Percentiles rank a stretch among this genome's conserved stretches.
Evolutionary conservation across 352 stramenopile genomes (phyloP).

Genomic region (Phytopythium montanum): DNA sequence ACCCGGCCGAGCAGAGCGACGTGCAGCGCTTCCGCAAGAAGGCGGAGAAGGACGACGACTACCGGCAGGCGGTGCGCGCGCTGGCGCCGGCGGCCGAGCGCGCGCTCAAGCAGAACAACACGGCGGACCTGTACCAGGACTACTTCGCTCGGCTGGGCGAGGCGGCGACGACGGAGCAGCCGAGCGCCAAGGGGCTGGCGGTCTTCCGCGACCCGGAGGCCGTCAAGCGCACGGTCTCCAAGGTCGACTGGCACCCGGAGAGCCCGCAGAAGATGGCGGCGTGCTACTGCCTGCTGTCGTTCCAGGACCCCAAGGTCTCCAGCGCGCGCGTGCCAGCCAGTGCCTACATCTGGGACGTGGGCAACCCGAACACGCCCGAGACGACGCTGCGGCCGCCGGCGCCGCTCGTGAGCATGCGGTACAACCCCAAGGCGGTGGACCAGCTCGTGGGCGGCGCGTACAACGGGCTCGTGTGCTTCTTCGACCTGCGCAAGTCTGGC

Average conservation of each 20-base stretch:
- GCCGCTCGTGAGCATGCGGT: constrained; percentile 91
- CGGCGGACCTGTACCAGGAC: constrained; percentile 97
- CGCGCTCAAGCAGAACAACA: constrained; percentile 98
- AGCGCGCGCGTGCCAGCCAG: constrained; percentile 73
- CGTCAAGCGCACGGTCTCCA: constrained; percentile 92
- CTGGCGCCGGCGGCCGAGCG: constrained; percentile 91
- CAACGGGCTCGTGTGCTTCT: constrained; percentile 97
- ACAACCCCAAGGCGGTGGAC: constrained; percentile 96
- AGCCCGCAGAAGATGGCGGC: constrained; percentile 94
- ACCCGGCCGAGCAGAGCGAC: constrained; percentile 95
- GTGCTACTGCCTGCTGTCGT: constrained; percentile 95
- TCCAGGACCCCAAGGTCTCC: constrained; percentile 94
- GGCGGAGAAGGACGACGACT: constrained; percentile 97
- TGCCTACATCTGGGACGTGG: constrained; percentile 96
- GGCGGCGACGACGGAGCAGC: constrained; percentile 92
- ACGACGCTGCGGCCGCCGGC: constrained; percentile 88
- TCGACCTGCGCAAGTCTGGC: constrained; percentile 93
- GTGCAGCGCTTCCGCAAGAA: constrained; percentile 97
- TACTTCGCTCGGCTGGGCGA: constrained; percentile 93
- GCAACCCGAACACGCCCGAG: constrained; percentile 96
- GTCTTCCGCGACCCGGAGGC: constrained; percentile 96
- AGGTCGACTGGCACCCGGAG: constrained; percentile 97
- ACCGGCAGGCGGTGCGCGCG: constrained; percentile 92
- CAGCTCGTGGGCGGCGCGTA: constrained; percentile 95
- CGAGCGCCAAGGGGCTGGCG: constrained; percentile 94